Base-by-base conservation (phyloP, 1,284 basidiomycete species). In the Tetrapyrgos nigripes region DNA sequence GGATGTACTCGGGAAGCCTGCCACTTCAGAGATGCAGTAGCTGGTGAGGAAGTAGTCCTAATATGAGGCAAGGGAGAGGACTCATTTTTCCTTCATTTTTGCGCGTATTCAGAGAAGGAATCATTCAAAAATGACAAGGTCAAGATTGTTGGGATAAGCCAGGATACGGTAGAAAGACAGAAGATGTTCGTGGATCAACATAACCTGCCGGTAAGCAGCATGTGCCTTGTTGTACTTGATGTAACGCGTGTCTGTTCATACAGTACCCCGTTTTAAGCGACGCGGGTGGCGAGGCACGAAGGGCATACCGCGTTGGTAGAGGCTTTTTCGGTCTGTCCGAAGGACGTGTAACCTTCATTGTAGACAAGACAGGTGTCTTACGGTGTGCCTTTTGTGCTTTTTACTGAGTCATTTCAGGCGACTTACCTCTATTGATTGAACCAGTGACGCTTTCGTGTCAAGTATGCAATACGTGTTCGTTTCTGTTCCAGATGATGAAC, bases 1-100 rank as follows among this genome's bases (percentile, higher is more conserved):
- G 90, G 88, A 3, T 93, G 92, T 71, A 93, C 89, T 9, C 87
- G 82, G 67, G 86, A 94, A 71, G 91, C 88, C 1, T 93, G 91
- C 65, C 80, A 86, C 53, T 92, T 94, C 73, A 83, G 92, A 24
- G 89, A 93, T 76, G 89, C 89, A 3, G 74, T 92, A 53, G 81
- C 79, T 50, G 83, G 88, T 88, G 56, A 61, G 80, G 68, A 14
- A 23, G n/a, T 14, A 26, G 1, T 58, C 45, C 28, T 19, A 17
- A 49, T 60, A 23, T n/a, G n/a, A n/a, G n/a, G n/a, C n/a, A n/a
- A n/a, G n/a, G n/a, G n/a, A n/a, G 56, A 44, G 35, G 2, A 13
- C 1, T 2, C 19, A 24, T 23, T n/a, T 2, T 43, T 40, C 23
- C 43, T 17, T 50, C 26, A 17, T 27, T 3, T 4, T 49, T 14